Evolutionary conservation across 23 red algal genomes (phyloP), one percentile per base, ranked within the genome.

Genomic region (Gracilaria vermiculophylla): DNA sequence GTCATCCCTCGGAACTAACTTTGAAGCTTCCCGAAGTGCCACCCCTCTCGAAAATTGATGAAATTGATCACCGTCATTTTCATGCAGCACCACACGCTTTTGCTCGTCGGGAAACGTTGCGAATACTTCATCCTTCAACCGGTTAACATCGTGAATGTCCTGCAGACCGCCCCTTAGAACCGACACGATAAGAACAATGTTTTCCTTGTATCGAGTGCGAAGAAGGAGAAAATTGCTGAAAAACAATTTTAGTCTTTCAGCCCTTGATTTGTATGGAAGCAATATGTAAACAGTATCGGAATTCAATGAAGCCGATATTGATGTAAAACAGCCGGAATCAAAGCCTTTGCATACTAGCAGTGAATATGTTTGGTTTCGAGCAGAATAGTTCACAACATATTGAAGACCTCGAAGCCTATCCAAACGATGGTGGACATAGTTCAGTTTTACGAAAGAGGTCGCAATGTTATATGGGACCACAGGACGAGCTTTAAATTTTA

Each of bases 341-440:
- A 73, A 73, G 15, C 67, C 67, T 48, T 73, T 73, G 20, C 19
- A 42, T 20, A 73, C 21, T 9, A 73, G 9, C 24, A 73, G 67
- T 6, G 42, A 73, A 73, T 45, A 73, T 8, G 39, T 70, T 70
- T 27, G 55, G 37, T 85, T 85, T 29, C 33, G 64, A 24, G 40
- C 19, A 41, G 33, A 15, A 62, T 51, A 85, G 62, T 85, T 85
- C 13, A 41, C 81, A 27, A 80, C 55, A 39, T 80, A 90, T 60
- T 90, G 86, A 50, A 90, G 73, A 20, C 86, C 86, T 49, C 77
- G 86, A 12, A 90, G n/a, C n/a, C 86, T 72, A 69, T 90, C 86
- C 48, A 90, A 58, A 23, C 86, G 86, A 41, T 90, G 86, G 32
- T 90, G 77, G 1, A 90, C 72, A n/a, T 65, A 80, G 23, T 71